phyloP scores from a whole-genome alignment of 495 filamentous ascomycete species.

The Physcia stellaris region DNA sequence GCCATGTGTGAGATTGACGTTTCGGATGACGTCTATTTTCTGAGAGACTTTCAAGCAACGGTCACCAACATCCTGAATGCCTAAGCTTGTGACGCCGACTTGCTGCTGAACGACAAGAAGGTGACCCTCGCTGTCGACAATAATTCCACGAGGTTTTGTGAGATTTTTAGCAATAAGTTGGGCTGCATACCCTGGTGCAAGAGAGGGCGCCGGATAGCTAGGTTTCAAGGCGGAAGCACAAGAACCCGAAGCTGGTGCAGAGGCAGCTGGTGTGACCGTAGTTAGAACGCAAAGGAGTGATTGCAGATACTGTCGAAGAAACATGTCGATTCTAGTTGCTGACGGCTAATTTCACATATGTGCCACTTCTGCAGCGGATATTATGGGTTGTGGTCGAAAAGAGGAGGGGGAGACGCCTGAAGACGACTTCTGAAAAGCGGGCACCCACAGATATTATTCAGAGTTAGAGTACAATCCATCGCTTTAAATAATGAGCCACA shows the following conservation, averaged over 20 bases:
- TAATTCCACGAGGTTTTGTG: constrained; percentile 36
- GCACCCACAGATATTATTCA: no score
- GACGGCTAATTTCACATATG: no score
- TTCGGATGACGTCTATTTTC: constrained; percentile 22
- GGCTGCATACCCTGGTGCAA: constrained; percentile 39
- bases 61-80: constrained; percentile 29
- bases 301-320: not conserved
- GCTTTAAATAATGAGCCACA: no score
- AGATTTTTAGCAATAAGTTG: constrained; percentile 38
- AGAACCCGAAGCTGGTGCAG: constrained; percentile 1
- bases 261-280: not conserved
- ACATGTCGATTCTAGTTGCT: no score
- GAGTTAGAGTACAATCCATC: no score
- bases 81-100: constrained; percentile 36
- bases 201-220: constrained; percentile 23
- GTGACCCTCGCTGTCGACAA: constrained; percentile 40
- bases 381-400: no score
- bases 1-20: constrained; percentile 45
- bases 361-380: no score
- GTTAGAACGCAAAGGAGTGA: not conserved
- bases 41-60: constrained; percentile 31
- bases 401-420: no score
- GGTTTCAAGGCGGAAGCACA: not conserved
- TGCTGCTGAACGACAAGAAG: constrained; percentile 44
- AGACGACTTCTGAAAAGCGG: no score